Base-by-base conservation (phyloP, 305 asterid species). In the Rubia occidens region DNA sequence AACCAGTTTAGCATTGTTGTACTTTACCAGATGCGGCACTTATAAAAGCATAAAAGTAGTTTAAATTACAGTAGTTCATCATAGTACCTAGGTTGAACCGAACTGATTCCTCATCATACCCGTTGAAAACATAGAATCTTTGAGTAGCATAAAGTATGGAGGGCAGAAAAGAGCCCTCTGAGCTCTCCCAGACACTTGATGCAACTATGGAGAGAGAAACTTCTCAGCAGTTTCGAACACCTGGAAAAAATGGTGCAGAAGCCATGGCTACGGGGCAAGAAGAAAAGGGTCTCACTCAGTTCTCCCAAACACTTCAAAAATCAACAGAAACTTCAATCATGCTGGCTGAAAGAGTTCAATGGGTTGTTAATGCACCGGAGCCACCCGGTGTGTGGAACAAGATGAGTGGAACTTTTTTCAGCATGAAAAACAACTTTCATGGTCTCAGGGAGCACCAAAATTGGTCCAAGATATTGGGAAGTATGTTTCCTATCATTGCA, bases 261-360 rank as follows among this genome's bases (percentile, higher is more conserved):
- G 62, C 58, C 43, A 66, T 51, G 15, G 53, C 21, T 4, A 29
- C 74, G 51, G 65, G 9, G 6, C 55, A 62, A 49, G 75, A 68
- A 20, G 72, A 68, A 39, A 45, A 54, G 55, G 70, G 66, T 8
- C 29, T 53, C 66, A 54, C 75, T 35, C 55, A 53, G 82, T 74
- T 74, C 78, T 72, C 79, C 78, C 84, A 74, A 80, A 76, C 81
- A 76, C 81, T 79, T 76, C 83, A 80, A 80, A 68, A 37, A 60
- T 26, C 71, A 53, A 61, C 68, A 60, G 74, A 73, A 32, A 29
- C 72, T 47, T 45, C 43, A 3, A 11, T 62, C 14, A 40, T 15
- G 63, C 26, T 6, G 13, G 56, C 70, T 29, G 78, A 74, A 43
- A 74, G 74, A 63, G 53, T 45, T 74, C 74, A 53, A 2, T 80